Evolutionary conservation across 352 stramenopile species (phyloP).

Genomic region (Globisporangium lucens): DNA sequence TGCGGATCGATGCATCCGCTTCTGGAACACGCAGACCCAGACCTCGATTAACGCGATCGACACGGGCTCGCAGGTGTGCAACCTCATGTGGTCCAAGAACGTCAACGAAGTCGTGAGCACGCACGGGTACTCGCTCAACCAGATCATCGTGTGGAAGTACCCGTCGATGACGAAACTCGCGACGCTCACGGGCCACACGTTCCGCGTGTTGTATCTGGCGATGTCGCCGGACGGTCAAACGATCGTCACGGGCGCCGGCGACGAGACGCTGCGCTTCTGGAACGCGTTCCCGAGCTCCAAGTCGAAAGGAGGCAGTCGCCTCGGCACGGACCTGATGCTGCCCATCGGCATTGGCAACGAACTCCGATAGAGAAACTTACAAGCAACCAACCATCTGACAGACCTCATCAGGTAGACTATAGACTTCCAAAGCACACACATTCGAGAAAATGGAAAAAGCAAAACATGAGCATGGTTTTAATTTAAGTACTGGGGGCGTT

Average conservation of each 20-base stretch:
- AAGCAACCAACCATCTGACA: slow-evolving; percentile 1
- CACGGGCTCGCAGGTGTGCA: slow-evolving; percentile 96
- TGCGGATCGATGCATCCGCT: slow-evolving; percentile 96
- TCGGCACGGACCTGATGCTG: slow-evolving; percentile 57
- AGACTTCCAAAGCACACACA: slow-evolving; percentile 17
- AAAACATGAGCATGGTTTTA: slow-evolving; percentile 9
- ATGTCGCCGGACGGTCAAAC: slow-evolving; percentile 96
- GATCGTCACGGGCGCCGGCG: slow-evolving; percentile 96
- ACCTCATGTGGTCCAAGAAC: slow-evolving; percentile 97
- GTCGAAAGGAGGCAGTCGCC: slow-evolving; percentile 37
- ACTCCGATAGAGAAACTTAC: slow-evolving; percentile 40
- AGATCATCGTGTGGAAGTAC: slow-evolving; percentile 98
- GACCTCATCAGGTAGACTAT: background rate
- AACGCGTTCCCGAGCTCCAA: slow-evolving; percentile 93
- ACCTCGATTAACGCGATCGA: slow-evolving; percentile 90
- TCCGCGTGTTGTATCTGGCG: slow-evolving; percentile 95
- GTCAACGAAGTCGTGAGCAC: slow-evolving; percentile 98
- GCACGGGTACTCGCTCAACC: slow-evolving; percentile 98
- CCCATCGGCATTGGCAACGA: slow-evolving; percentile 51
- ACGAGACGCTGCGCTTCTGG: slow-evolving; percentile 98
- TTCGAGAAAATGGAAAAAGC: background rate
- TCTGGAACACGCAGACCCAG: slow-evolving; percentile 96
- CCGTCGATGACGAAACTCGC: slow-evolving; percentile 95
- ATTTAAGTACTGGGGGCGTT: background rate
- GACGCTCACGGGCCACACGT: slow-evolving; percentile 95